Conservation (phyloP, 2,329 filamentous ascomycete genomes). For the Verticillium nonalfalfae region DNA sequence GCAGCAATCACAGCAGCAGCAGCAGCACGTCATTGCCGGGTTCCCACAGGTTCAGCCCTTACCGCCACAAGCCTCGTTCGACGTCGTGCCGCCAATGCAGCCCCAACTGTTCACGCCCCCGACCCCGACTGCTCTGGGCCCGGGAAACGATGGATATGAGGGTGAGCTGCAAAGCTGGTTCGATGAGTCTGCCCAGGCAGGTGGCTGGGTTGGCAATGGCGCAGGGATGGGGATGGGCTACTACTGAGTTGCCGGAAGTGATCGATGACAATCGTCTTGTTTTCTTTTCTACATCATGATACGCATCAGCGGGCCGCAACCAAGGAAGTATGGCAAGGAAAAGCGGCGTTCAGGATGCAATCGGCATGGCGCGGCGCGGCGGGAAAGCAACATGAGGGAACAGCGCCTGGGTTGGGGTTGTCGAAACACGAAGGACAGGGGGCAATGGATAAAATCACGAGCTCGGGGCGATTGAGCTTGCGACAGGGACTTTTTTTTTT, state of each 20-base stretch:
- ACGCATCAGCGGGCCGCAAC: background rate
- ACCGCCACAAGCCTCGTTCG: conserved; percentile 12
- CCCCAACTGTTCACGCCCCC: conserved; percentile 11
- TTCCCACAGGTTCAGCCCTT: background rate
- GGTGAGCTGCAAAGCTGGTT: conserved; percentile 30
- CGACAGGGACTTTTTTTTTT: background rate
- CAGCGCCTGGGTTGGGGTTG: background rate
- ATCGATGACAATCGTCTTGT: background rate
- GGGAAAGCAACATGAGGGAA: background rate
- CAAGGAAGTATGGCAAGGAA: background rate
- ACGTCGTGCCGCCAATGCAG: conserved; percentile 8
- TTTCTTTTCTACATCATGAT: too few relatives aligned
- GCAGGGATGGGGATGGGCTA: background rate
- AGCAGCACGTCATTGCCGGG: background rate
- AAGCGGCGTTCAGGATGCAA: background rate
- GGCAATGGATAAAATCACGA: background rate
- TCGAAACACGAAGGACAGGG: background rate
- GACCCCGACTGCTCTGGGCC: conserved; percentile 17
- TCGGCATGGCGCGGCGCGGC: background rate
- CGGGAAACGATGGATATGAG: conserved; percentile 39
- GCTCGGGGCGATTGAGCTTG: background rate
- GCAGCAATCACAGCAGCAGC: background rate
- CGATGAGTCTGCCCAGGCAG: conserved; percentile 7
- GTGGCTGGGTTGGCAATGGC: conserved; percentile 9
- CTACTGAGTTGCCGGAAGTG: background rate